Evolutionary conservation across 768 basidiomycete genomes (phyloP), one percentile per base, ranked within the genome.

Genomic region (Cyathus striatus): DNA sequence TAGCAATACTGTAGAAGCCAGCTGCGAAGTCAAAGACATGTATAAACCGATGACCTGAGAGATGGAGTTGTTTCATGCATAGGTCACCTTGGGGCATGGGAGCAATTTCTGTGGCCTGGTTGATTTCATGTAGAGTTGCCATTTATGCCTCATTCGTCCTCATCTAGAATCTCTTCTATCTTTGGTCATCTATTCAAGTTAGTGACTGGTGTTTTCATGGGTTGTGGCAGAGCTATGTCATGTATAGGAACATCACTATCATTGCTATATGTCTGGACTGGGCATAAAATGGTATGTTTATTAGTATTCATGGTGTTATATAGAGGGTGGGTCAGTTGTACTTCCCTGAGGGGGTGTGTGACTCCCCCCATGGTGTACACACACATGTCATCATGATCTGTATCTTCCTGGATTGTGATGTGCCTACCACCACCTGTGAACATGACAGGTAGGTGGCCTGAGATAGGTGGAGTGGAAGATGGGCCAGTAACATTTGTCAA

Each of bases 21-120:
- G 53, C 50, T 1, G 64, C 62, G 40, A 69, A 66, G 49, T 75
- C 68, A 20, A 72, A 63, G 0, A 62, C 46, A 5, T 46, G 55
- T 0, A 65, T 34, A 49, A 60, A 75, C 0, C 60, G 38, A 35
- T 73, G 66, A 0, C 70, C 69, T 2, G 52, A 55, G 0, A 73
- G 49, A 0, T 49, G 5, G 32, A 61, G 55, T 40, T 75, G 69
- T 41, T 73, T 74, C 0, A 54, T 53, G 0, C 51, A 25, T 0
- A 76, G 65, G 45, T 74, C 61, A 0, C 71, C 64, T 18, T 66
- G 63, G 1, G 55, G 59, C 45, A 68, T 48, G 5, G 61, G 53
- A 2, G 60, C 51, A 0, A 64, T 49, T 30, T 60, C 36, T 0
- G 55, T 61, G 6, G 60, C 46, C 1, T 57, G 50, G 43, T 66